Conservation (phyloP, 495 filamentous ascomycete species). For the Aspergillus leporis region DNA sequence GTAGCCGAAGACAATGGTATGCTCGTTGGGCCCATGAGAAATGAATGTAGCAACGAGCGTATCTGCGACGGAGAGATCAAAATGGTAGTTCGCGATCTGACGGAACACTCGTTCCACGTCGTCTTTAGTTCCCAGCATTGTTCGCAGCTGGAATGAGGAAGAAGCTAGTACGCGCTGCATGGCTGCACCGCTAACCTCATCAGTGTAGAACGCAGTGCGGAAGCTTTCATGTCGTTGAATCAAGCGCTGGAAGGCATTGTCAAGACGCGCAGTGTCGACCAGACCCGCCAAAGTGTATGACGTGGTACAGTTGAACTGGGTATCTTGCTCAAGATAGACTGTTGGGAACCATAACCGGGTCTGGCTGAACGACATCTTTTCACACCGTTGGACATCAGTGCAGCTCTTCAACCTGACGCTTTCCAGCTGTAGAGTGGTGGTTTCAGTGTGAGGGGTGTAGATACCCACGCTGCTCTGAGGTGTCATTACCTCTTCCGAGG, state of each 20-base stretch:
- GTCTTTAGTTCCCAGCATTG: constrained; percentile 3
- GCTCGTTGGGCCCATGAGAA: not conserved
- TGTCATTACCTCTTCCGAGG: not conserved
- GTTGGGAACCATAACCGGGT: constrained; percentile 40
- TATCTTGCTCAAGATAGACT: constrained; percentile 26
- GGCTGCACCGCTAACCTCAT: not conserved
- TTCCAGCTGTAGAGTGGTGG: constrained; percentile 9
- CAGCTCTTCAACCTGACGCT: not conserved
- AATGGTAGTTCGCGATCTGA: constrained; percentile 7
- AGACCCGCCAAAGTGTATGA: constrained; percentile 12
- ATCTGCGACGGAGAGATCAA: constrained; percentile 18
- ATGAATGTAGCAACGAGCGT: constrained; percentile 12
- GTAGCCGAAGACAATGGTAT: constrained; percentile 19
- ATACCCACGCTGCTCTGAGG: not conserved
- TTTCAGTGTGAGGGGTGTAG: not conserved
- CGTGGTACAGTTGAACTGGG: constrained; percentile 26
- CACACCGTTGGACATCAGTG: not conserved
- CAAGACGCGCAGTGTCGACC: constrained; percentile 16
- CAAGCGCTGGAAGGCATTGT: constrained; percentile 25
- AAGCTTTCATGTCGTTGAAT: constrained; percentile 34
- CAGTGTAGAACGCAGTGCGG: constrained; percentile 28
- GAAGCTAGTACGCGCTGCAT: constrained; percentile 17
- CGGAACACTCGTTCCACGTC: constrained; percentile 6
- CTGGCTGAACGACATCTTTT: constrained; percentile 33
- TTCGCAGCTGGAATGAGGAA: constrained; percentile 4